These are phyloP conservation scores for Penicillium rolfsii DNA, from an alignment of 2,329 filamentous ascomycete species.

Conservation along the genomic window DNA sequence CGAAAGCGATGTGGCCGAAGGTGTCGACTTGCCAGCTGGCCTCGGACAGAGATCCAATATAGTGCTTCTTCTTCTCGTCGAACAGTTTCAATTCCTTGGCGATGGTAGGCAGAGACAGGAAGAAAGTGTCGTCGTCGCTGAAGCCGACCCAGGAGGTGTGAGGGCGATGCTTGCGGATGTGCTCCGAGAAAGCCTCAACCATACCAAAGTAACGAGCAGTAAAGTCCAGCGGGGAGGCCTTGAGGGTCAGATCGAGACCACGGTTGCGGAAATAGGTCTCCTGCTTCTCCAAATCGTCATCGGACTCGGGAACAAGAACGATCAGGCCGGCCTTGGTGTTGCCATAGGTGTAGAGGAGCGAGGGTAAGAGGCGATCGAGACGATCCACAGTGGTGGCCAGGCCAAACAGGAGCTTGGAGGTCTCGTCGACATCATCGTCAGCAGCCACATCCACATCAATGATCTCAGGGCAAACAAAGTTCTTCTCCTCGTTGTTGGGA, in stretches of 20 bases:
- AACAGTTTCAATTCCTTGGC: slow-evolving; percentile 46
- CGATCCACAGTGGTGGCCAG: slow-evolving; percentile 49
- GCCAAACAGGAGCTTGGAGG: slow-evolving; percentile 47
- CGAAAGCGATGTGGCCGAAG: slow-evolving; percentile 50
- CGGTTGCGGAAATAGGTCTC: slow-evolving; percentile 48
- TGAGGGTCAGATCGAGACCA: slow-evolving; percentile 46
- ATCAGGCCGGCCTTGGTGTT: slow-evolving; percentile 46
- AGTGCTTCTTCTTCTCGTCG: slow-evolving; percentile 46
- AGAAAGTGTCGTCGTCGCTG: slow-evolving; percentile 52
- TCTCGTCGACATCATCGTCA: slow-evolving; percentile 45
- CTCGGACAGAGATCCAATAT: slow-evolving; percentile 49
- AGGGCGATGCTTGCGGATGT: slow-evolving; percentile 44
- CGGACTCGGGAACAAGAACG: slow-evolving; percentile 47
- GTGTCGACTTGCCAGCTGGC: slow-evolving; percentile 50
- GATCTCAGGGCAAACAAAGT: slow-evolving; percentile 44
- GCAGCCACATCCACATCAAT: slow-evolving; percentile 47
- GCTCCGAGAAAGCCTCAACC: slow-evolving; percentile 45
- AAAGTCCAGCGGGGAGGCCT: slow-evolving; percentile 46
- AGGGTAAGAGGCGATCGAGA: slow-evolving; percentile 45
- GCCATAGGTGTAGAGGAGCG: slow-evolving; percentile 48
- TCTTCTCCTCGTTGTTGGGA: slow-evolving; percentile 36
- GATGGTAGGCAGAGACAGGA: slow-evolving; percentile 44
- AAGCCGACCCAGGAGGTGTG: slow-evolving; percentile 49
- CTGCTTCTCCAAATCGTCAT: slow-evolving; percentile 44
- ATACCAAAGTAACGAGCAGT: slow-evolving; percentile 50